These are phyloP conservation scores for Eucalyptus coolabah DNA, from an alignment of 345 rosid species.

Conservation along the genomic window DNA sequence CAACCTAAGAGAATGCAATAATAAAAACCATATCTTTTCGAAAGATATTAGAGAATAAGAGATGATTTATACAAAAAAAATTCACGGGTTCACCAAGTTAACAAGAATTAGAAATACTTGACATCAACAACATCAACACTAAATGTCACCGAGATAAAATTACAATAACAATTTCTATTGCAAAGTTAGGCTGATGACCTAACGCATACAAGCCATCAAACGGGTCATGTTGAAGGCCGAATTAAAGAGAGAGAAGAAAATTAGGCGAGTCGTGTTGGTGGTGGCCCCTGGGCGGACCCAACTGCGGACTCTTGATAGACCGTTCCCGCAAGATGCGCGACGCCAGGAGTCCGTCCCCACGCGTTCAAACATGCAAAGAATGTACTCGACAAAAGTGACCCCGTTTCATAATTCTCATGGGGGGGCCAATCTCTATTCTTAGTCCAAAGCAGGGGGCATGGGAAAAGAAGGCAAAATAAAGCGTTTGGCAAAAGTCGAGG, in stretches of 20 bases:
- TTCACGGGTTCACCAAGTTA: fast-evolving
- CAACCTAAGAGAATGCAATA: background rate
- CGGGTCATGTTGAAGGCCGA: background rate
- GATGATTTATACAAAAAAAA: background rate
- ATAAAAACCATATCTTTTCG: background rate
- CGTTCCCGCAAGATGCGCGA: background rate
- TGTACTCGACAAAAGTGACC: background rate
- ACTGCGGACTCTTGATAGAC: background rate
- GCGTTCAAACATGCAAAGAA: background rate
- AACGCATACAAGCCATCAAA: background rate
- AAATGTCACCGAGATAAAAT: background rate
- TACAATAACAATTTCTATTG: background rate
- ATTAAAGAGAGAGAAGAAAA: background rate
- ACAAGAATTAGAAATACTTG: background rate
- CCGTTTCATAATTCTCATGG: background rate
- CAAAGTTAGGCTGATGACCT: background rate
- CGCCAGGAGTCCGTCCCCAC: background rate
- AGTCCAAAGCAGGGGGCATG: fast-evolving
- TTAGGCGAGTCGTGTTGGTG: background rate
- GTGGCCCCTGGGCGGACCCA: background rate
- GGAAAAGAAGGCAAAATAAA: background rate
- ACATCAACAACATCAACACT: background rate
- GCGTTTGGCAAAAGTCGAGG: background rate
- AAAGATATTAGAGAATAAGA: background rate
- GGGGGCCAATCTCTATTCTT: background rate